A percentile compares a stretch with the other conserved stretches of the same genome.
phyloP scores from a whole-genome alignment of 2,329 filamentous ascomycete species.

The Colletotrichum gloeosporioides region DNA sequence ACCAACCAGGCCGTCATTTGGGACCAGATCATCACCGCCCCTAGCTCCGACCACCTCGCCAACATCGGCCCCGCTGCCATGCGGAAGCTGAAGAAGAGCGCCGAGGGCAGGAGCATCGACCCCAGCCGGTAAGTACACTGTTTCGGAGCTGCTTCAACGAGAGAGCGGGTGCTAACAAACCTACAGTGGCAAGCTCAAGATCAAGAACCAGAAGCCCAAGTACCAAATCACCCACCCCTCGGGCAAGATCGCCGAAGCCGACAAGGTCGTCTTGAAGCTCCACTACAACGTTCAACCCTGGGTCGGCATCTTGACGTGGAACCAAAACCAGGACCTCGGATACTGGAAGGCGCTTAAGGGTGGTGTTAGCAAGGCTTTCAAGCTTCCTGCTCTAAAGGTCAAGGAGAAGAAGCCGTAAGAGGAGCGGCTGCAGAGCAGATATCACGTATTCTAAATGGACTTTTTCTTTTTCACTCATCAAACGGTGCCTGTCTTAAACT shows the following conservation, averaged over 20 bases:
- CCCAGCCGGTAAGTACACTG: constrained; percentile 53
- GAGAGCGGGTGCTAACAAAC: constrained; percentile 14
- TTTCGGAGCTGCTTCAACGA: neutral
- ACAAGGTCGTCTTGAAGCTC: constrained; percentile 78
- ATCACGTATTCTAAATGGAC: neutral
- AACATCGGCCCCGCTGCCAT: constrained; percentile 65
- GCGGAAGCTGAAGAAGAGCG: constrained; percentile 66
- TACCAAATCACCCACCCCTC: constrained; percentile 95
- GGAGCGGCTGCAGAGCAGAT: neutral
- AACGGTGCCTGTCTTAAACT: neutral
- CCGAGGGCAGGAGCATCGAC: constrained; percentile 65
- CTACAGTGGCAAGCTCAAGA: constrained; percentile 71
- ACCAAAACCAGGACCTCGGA: constrained; percentile 60
- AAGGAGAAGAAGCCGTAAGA: constrained; percentile 45
- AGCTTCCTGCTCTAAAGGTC: constrained; percentile 69
- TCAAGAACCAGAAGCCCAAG: constrained; percentile 89
- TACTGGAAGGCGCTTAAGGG: constrained; percentile 70
- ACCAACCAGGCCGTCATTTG: constrained; percentile 86
- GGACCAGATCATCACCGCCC: constrained; percentile 89
- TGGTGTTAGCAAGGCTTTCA: constrained; percentile 69
- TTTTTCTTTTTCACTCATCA: neutral
- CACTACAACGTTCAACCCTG: constrained; percentile 98
- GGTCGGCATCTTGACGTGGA: constrained; percentile 90
- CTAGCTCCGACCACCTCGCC: constrained; percentile 66
- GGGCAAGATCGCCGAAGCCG: constrained; percentile 75